Evolutionary conservation across 805 yeast genomes (phyloP), one percentile per base, ranked within the genome.

Genomic region (Yarrowia alimentaria): DNA sequence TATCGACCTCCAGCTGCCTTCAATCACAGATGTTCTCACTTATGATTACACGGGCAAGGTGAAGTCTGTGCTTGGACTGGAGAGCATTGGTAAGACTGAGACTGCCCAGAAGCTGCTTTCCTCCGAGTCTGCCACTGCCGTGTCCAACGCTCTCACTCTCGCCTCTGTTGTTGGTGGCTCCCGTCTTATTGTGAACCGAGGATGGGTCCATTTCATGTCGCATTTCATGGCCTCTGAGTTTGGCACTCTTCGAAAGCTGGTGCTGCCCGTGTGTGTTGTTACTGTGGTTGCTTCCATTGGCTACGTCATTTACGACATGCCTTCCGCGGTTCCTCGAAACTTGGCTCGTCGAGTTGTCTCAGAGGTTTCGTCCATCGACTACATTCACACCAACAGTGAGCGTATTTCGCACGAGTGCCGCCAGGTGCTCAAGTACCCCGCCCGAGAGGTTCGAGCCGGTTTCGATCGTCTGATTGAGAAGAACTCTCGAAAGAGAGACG

Each of bases 251-350:
- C 72, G 68, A 53, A 72, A 70, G 34, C 62, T 83, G n/a, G 73
- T 77, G 0, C 63, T 77, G 0, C 90, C 94, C 0, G 38, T 79
- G 0, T 53, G 75, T 0, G 57, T 80, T 2, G 72, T 79, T 7
- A 74, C 76, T 1, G 68, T 78, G 5, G 74, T 79, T 1, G 70
- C 79, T 11, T 73, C 83, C 0, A 68, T 77, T 0, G 78, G 79
- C 31, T 88, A 85, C 60, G 63, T 89, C 53, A 69, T 88, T 14
- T 72, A 74, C 54, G 98, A 93, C 64, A 79, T 94, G 11, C 97
- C 97, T 2, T 78, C 83, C 59, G 95, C 97, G 0, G 79, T 87
- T 59, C 94, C 96, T 14, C 73, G 88, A 57, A 89, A 89, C 53
- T 75, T 88, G 53, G 88, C 93, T 0, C 72, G 75, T 40, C 87